Conservation (phyloP, 805 yeast genomes). For the Sugiyamaella mastotermitis region DNA sequence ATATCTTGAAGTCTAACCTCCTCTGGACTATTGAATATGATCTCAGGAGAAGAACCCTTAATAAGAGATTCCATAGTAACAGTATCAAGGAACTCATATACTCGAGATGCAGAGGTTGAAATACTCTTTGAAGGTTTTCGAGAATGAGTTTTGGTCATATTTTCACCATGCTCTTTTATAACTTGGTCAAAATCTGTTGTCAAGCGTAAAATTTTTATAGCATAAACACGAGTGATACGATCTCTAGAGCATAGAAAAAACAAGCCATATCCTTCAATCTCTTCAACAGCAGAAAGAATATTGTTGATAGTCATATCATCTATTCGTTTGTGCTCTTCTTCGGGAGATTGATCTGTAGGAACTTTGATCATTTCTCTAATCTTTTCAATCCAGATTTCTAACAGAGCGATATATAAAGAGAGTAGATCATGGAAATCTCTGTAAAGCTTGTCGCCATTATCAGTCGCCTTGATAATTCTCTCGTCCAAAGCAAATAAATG, state of each 20-base stretch:
- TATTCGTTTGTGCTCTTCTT: constrained; percentile 25
- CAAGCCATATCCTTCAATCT: constrained; percentile 91
- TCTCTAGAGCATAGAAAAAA: constrained; percentile 90
- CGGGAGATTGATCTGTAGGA: constrained; percentile 23
- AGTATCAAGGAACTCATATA: constrained; percentile 67
- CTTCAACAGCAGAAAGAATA: constrained; percentile 81
- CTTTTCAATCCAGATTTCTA: constrained; percentile 66
- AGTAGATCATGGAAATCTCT: constrained; percentile 54
- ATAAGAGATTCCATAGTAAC: constrained; percentile 63
- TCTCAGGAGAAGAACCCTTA: constrained; percentile 40
- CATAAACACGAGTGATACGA: constrained; percentile 63
- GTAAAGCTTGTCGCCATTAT: constrained; percentile 54
- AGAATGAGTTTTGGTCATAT: constrained; percentile 14
- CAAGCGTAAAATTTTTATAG: constrained; percentile 65
- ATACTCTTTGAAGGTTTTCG: constrained; percentile 14
- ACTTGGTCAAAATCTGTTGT: constrained; percentile 87
- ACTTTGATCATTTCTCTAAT: constrained; percentile 16
- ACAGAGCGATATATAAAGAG: constrained; percentile 65
- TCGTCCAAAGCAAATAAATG: constrained; percentile 78
- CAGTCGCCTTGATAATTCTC: constrained; percentile 37
- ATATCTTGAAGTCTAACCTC: constrained; percentile 62
- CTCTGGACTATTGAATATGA: constrained; percentile 61
- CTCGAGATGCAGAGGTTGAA: constrained; percentile 22
- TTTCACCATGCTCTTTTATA: constrained; percentile 39
- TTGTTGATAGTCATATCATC: constrained; percentile 37